Conservation (phyloP, 2,329 filamentous ascomycete species). For the Cryphonectria naterciae region DNA sequence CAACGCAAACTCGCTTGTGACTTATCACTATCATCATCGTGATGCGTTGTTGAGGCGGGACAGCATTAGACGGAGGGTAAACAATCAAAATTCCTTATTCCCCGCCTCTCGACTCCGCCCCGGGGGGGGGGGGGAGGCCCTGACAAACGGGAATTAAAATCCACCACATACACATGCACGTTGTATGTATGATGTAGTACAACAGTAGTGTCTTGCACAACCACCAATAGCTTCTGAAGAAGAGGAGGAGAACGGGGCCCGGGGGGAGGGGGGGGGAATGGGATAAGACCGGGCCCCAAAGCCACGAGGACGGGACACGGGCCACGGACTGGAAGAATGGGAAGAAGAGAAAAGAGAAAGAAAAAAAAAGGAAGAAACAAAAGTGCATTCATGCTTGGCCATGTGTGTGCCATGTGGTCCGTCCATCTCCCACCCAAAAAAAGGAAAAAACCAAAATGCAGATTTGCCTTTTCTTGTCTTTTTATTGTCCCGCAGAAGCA, state of each 20-base stretch:
- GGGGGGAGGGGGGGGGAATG: too few species aligned
- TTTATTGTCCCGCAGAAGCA: not conserved
- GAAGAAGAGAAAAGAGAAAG: too few species aligned
- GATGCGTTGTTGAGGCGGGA: not conserved
- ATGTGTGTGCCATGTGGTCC: conserved; percentile 27
- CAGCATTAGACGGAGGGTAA: not conserved
- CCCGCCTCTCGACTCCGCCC: not conserved
- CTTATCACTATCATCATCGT: not conserved
- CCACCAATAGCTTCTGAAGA: not conserved
- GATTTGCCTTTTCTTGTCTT: not conserved
- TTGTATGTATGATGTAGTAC: not conserved
- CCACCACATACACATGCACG: not conserved
- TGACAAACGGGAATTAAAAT: not conserved
- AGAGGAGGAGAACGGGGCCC: too few species aligned
- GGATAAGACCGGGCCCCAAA: too few species aligned
- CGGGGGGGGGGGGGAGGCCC: not conserved
- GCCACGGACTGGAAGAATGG: not conserved
- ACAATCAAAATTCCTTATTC: not conserved
- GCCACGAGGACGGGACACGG: not conserved
- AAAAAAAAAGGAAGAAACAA: too few species aligned
- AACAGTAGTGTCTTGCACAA: not conserved
- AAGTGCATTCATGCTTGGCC: conserved; percentile 3
- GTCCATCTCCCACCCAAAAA: not conserved
- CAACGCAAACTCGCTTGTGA: not conserved
- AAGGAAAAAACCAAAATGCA: not conserved